Evolutionary conservation across 139 green algal species (phyloP), one percentile per base, ranked within the genome.

Genomic region (Chlorella sp.): DNA sequence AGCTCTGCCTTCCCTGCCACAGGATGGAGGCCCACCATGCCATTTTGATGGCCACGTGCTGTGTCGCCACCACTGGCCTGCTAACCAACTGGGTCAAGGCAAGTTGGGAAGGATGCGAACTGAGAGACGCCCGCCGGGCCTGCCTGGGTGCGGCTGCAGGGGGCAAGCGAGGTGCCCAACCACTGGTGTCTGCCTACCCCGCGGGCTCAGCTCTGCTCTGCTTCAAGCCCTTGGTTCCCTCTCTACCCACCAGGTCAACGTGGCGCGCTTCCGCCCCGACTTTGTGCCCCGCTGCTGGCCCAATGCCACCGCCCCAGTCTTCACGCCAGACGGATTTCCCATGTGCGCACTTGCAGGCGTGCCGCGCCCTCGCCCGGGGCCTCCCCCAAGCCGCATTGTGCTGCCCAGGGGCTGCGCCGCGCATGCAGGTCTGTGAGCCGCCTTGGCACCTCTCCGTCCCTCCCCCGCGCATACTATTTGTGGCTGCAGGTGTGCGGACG

Each of bases 221-320:
- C 2, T 50, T 35, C 48, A 48, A 48, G 8, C 19, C 51, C 27
- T 21, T 23, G 31, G 0, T 21, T 41, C 33, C 36, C 38, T 40
- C 53, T 12, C n/a, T 3, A 27, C 1, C 29, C 8, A 42, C 8
- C 38, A 17, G 5, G 40, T 55, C 29, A 69, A 83, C 56, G 79
- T 91, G 8, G 88, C 79, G 12, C 72, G 88, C 1, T 74, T 73
- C 5, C 68, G 88, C 4, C 88, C 88, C 15, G 81, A 90, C 67
- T 93, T 93, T 66, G 63, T 88, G 31, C 50, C 62, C 59, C 66
- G 73, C 1, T 93, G 88, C 81, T 93, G 88, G 88, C 88, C 88
- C 5, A 71, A 79, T 45, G 82, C 78, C 5, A n/a, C 65, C 23
- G 25, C 41, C 14, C 76, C 59, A 0, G 35, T 40, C 5, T 73